Conservation (phyloP, 192 early-diverging fungal species). For the Linnemannia schmuckeri region DNA sequence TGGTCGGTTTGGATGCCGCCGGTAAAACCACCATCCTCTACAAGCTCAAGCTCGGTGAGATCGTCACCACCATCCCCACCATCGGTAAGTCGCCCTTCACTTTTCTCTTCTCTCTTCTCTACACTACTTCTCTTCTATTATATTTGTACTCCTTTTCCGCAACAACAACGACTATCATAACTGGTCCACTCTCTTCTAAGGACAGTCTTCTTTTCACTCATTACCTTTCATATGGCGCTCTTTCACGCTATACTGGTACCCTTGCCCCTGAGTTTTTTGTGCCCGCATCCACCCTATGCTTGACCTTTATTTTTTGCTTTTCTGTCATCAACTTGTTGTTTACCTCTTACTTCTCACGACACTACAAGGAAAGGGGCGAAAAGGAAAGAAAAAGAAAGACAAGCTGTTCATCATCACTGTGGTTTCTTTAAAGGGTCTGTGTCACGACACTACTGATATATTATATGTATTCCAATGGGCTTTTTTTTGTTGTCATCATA, state of each 20-base stretch:
- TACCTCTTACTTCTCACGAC: not conserved
- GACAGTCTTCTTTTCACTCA: not conserved
- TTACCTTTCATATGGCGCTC: not conserved
- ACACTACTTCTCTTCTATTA: not conserved
- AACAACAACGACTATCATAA: not conserved
- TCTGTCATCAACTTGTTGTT: not conserved
- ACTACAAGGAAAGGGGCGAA: not conserved
- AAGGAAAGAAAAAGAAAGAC: not conserved
- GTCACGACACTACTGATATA: constrained; percentile 2
- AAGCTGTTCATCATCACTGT: not conserved
- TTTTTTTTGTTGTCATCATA: constrained; percentile 5
- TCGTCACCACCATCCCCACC: constrained; percentile 99
- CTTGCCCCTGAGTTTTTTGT: not conserved
- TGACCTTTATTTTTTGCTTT: not conserved
- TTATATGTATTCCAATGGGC: constrained; percentile 1
- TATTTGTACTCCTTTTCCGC: not conserved
- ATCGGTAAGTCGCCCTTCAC: constrained; percentile 77
- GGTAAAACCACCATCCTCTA: constrained; percentile 99
- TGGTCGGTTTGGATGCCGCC: constrained; percentile 94
- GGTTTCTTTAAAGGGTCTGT: not conserved
- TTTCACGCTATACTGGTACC: not conserved
- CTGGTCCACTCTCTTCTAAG: not conserved
- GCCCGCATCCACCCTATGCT: not conserved
- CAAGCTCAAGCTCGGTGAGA: constrained; percentile 98
- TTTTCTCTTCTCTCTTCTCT: not conserved